Percentiles rank a stretch among this genome's conserved stretches.
Evolutionary conservation across 2,329 filamentous ascomycete genomes (phyloP).

Genomic region (Talaromyces atroroseus): DNA sequence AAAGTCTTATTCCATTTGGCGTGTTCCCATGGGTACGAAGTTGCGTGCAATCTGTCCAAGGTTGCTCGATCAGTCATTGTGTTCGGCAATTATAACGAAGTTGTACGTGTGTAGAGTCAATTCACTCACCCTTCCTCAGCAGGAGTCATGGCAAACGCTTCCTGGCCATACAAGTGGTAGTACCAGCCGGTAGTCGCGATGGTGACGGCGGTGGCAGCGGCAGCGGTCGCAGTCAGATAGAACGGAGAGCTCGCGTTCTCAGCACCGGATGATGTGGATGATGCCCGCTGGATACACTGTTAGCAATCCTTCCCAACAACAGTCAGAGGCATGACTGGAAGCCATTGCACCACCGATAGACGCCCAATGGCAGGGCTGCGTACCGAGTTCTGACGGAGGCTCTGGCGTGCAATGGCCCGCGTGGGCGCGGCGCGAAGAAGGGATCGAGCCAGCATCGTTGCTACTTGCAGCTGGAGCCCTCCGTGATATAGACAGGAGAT

Average conservation of each 20-base stretch:
- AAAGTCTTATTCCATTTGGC: conserved; percentile 88
- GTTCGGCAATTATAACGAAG: not conserved
- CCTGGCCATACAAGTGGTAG: conserved; percentile 89
- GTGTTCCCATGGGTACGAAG: conserved; percentile 94
- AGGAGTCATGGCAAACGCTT: conserved; percentile 82
- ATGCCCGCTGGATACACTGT: conserved; percentile 50
- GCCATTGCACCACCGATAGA: conserved; percentile 25
- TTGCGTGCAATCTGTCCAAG: conserved; percentile 71
- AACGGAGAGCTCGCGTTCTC: conserved; percentile 68
- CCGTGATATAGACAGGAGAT: conserved; percentile 26
- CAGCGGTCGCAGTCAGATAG: conserved; percentile 79
- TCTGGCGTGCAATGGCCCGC: conserved; percentile 71
- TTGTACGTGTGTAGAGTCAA: conserved; percentile 15
- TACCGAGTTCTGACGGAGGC: conserved; percentile 69
- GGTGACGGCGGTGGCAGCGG: conserved; percentile 79
- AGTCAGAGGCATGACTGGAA: conserved; percentile 16
- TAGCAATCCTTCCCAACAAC: conserved; percentile 28
- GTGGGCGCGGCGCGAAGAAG: conserved; percentile 83
- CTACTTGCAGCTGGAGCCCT: conserved; percentile 43
- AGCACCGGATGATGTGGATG: conserved; percentile 58
- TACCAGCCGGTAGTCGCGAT: conserved; percentile 93
- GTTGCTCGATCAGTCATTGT: conserved; percentile 18
- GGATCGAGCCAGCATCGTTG: conserved; percentile 83
- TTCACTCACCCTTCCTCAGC: conserved; percentile 93
- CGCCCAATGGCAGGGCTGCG: conserved; percentile 43